A percentile compares a stretch with the other conserved stretches of the same genome.
phyloP scores from a whole-genome alignment of 176 grass and related monocot species.

The Luzula sylvatica region DNA sequence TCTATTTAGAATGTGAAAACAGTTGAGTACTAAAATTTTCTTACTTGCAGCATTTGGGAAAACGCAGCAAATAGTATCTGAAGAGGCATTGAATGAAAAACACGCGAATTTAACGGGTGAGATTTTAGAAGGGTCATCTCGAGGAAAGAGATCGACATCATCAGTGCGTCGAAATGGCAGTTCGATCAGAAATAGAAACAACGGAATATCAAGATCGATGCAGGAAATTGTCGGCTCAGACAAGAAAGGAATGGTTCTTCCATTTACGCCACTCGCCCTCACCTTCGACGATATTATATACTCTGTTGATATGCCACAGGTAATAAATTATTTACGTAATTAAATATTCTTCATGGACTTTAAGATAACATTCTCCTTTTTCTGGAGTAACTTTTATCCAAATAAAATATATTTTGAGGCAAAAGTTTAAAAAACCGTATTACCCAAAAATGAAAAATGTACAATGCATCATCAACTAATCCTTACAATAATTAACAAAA shows the following conservation, averaged over 20 bases:
- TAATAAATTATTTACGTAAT: conserved; percentile 5
- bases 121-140: conserved; percentile 24
- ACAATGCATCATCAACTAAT: background rate
- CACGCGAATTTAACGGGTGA: conserved; percentile 47
- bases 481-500: conserved; percentile 11
- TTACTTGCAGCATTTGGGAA: conserved; percentile 57
- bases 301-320: conserved; percentile 40
- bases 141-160: conserved; percentile 24
- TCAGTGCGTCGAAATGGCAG: background rate
- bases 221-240: conserved; percentile 3
- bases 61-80: conserved; percentile 47
- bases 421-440: no score
- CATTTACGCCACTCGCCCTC: conserved; percentile 36
- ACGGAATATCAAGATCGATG: background rate
- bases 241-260: conserved; percentile 65
- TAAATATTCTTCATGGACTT: background rate
- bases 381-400: no score
- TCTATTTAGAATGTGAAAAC: background rate
- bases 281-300: conserved; percentile 37
- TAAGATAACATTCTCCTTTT: no score
- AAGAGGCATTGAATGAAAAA: conserved; percentile 65
- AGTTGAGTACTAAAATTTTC: background rate
- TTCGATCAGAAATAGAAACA: background rate
- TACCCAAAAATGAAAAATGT: no score
- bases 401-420: no score